phyloP scores from a whole-genome alignment of 441 rosid species.

The Euphorbia celastroides region DNA sequence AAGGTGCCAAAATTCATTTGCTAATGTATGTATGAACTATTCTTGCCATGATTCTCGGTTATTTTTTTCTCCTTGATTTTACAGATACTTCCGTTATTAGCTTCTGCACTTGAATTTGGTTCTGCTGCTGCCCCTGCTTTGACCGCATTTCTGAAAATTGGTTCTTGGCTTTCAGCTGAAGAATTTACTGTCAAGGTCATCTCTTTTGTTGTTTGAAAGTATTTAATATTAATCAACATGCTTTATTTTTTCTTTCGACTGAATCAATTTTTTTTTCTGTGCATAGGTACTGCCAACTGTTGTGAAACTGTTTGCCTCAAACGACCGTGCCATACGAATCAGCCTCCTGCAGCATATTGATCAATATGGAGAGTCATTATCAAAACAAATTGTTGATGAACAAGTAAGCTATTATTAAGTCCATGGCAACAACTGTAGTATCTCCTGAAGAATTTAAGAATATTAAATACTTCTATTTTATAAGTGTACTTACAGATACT shows the following conservation, averaged over 20 bases:
- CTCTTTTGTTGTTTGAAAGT: neutral
- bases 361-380: constrained; percentile 88
- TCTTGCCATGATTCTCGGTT: constrained; percentile 19
- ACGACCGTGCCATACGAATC: constrained; percentile 78
- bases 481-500: constrained; percentile 7
- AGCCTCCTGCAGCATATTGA: constrained; percentile 96
- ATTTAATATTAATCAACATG: neutral
- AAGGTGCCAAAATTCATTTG: constrained; percentile 50
- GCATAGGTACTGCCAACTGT: neutral
- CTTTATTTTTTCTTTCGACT: constrained; percentile 6
- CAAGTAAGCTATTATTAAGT: constrained; percentile 50
- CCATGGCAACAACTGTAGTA: constrained; percentile 10
- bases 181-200: neutral
- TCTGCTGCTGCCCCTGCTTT: constrained; percentile 97
- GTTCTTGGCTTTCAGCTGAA: neutral
- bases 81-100: constrained; percentile 96
- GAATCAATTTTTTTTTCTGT: constrained; percentile 7
- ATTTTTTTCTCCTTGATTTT: constrained; percentile 34
- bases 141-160: constrained; percentile 27
- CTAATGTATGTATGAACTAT: neutral
- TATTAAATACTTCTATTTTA: constrained; percentile 7
- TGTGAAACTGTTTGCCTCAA: neutral
- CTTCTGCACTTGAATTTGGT: constrained; percentile 98
- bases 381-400: constrained; percentile 87
- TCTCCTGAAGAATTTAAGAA: constrained; percentile 6